These are phyloP conservation scores for Fusarium sambucinum DNA, from an alignment of 2,329 filamentous ascomycete species.

Conservation along the genomic window DNA sequence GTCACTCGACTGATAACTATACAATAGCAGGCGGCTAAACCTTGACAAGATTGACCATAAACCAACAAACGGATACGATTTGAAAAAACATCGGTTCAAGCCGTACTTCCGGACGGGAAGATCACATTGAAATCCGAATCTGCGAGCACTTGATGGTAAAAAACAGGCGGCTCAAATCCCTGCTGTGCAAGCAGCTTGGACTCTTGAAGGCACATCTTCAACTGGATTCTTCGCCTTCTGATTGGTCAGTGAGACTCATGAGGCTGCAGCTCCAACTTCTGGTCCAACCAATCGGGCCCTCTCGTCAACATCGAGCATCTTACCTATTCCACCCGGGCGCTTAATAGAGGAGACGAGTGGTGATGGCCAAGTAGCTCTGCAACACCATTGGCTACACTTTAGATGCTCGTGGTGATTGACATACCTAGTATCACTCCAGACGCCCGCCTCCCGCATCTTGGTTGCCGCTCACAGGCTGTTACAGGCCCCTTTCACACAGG, in stretches of 20 bases:
- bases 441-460: slow-evolving; percentile 31
- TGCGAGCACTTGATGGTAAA: slow-evolving; percentile 32
- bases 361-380: slow-evolving; percentile 29
- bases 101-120: slow-evolving; percentile 8
- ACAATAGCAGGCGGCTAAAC: slow-evolving; percentile 34
- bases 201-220: slow-evolving; percentile 34
- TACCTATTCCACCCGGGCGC: slow-evolving; percentile 49
- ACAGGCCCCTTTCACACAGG: slow-evolving; percentile 23
- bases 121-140: slow-evolving; percentile 26
- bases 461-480: slow-evolving; percentile 36
- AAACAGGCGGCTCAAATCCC: slow-evolving; percentile 25
- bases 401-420: slow-evolving; percentile 31
- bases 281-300: slow-evolving; percentile 46
- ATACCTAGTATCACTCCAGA: slow-evolving; percentile 37
- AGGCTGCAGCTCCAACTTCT: slow-evolving; percentile 32
- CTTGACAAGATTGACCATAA: slow-evolving; percentile 25
- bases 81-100: slow-evolving; percentile 4
- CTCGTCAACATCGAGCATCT: slow-evolving; percentile 30
- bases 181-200: slow-evolving; percentile 21
- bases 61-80: not conserved
- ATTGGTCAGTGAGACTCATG: slow-evolving; percentile 45
- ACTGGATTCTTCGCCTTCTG: slow-evolving; percentile 15
- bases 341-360: slow-evolving; percentile 46
- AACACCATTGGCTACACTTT: slow-evolving; percentile 46
- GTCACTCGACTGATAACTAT: slow-evolving; percentile 39